Base-by-base conservation (phyloP, 495 filamentous ascomycete species). In the Lophium mytilinum region DNA sequence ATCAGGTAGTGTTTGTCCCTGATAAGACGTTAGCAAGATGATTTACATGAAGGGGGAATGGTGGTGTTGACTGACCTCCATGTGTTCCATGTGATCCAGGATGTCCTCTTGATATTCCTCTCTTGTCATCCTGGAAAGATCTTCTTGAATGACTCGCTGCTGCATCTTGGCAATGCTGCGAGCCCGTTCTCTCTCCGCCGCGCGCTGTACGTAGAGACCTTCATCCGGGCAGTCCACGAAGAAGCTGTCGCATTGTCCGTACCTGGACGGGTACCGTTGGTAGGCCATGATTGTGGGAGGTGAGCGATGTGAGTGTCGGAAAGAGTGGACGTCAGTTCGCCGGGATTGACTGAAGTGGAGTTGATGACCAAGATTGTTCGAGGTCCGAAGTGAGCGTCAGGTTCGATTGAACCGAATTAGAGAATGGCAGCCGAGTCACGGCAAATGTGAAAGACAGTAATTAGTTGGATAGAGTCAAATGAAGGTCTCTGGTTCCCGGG, bases 41-140 rank as follows among this genome's bases (percentile, higher is more conserved):
- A 49, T 54, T 43, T 51, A 60, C 47, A 48, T 35, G 8, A 14
- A 18, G 4, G 19, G 12, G 15, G 15, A 11, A 5, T 41, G 17
- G 42, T 48, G 55, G 45, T 19, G 46, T 72, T 81, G 24, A 30
- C 24, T 70, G 63, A 94, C 90, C 86, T 98, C 93, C 92, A 98
- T 96, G 59, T 88, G 79, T 69, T 90, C 81, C 88, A 96, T 94
- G 71, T 97, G 91, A 65, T 83, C 76, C 69, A 95, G 79, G 72
- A 95, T 83, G 68, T 97, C 92, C 66, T 94, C 89, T 61, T 91
- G 83, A 71, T 96, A 94, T 71, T 95, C 89, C 43, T 92, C 89
- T 61, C 79, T 81, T 33, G 89, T 87, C 57, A 86, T 69, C 57
- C 80, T 82, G 35, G 91, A 96, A 53, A 97, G 77, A 57, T 96